Evolutionary conservation across 345 rosid genomes (phyloP).

Genomic region (Salix exigua): DNA sequence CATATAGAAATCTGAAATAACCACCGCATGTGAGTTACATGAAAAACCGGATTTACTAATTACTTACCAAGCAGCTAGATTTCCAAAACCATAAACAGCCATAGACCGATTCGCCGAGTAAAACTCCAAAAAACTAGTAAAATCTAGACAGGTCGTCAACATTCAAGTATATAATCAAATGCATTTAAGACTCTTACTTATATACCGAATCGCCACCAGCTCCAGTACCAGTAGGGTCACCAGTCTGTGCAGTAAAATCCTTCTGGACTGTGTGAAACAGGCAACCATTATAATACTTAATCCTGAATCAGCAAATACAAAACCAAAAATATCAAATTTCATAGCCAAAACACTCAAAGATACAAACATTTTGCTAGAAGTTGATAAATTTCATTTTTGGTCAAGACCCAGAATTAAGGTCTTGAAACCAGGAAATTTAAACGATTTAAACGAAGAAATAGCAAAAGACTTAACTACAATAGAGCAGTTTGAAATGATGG

Average conservation of each 20-base stretch:
- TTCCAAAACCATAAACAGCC: too few relatives aligned
- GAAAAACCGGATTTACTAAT: not conserved
- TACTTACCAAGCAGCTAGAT: too few relatives aligned
- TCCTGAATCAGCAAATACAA: conserved; percentile 39
- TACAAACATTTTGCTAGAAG: too few relatives aligned
- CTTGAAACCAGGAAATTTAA: too few relatives aligned
- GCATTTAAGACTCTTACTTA: conserved; percentile 43
- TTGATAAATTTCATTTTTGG: too few relatives aligned
- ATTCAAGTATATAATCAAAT: not conserved
- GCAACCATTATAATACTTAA: conserved; percentile 85
- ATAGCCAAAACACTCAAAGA: not conserved
- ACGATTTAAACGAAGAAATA: not conserved
- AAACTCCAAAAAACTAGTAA: not conserved
- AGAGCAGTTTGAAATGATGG: too few relatives aligned
- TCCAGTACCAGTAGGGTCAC: conserved; percentile 85
- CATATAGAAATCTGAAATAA: conserved; percentile 63
- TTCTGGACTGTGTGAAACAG: conserved; percentile 84
- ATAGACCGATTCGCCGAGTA: too few relatives aligned
- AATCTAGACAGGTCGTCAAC: not conserved
- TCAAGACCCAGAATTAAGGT: too few relatives aligned
- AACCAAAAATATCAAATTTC: not conserved
- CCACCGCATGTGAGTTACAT: not conserved
- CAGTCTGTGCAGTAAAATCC: conserved; percentile 78
- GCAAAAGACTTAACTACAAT: too few relatives aligned
- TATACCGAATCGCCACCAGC: conserved; percentile 82